phyloP scores from a whole-genome alignment of 228 moss, liverwort and hornwort genomes.

The Sphagnum fallax region DNA sequence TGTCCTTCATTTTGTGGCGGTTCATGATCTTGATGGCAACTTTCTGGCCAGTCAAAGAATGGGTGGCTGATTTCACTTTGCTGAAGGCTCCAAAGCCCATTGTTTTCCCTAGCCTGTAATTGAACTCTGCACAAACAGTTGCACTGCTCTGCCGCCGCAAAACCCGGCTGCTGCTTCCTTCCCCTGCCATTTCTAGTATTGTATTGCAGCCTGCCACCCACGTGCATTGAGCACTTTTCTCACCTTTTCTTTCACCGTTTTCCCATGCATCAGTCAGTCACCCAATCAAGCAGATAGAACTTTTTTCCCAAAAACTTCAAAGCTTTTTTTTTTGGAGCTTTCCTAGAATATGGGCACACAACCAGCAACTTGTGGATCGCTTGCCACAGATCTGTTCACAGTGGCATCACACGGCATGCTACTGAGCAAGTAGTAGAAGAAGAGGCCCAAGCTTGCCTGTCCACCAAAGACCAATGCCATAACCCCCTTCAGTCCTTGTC shows the following conservation, averaged over 20 bases:
- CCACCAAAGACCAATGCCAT: constrained; percentile 36
- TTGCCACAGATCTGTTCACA: too few relatives aligned
- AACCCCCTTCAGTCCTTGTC: constrained; percentile 20
- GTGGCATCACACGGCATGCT: too few relatives aligned
- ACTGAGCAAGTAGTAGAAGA: background rate
- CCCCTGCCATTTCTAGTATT: constrained; percentile 57
- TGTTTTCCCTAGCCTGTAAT: constrained; percentile 81
- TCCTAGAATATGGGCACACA: too few relatives aligned
- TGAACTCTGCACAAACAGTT: constrained; percentile 45
- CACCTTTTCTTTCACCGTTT: constrained; percentile 1
- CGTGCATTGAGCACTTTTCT: constrained; percentile 37
- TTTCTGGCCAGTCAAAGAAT: constrained; percentile 76
- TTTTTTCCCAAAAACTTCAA: too few relatives aligned
- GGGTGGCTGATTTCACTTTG: constrained; percentile 89
- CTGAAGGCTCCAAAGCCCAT: constrained; percentile 88
- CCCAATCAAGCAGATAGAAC: too few relatives aligned
- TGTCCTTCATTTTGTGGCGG: constrained; percentile 87
- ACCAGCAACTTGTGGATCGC: too few relatives aligned
- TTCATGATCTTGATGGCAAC: constrained; percentile 95
- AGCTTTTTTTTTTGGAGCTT: too few relatives aligned
- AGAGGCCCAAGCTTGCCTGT: constrained; percentile 26
- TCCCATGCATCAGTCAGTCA: too few relatives aligned
- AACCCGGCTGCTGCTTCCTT: constrained; percentile 33
- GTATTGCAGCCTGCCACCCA: constrained; percentile 38
- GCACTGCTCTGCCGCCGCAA: constrained; percentile 52